Conservation (phyloP, 176 grass and related monocot species). For the Triticum turgidum region DNA sequence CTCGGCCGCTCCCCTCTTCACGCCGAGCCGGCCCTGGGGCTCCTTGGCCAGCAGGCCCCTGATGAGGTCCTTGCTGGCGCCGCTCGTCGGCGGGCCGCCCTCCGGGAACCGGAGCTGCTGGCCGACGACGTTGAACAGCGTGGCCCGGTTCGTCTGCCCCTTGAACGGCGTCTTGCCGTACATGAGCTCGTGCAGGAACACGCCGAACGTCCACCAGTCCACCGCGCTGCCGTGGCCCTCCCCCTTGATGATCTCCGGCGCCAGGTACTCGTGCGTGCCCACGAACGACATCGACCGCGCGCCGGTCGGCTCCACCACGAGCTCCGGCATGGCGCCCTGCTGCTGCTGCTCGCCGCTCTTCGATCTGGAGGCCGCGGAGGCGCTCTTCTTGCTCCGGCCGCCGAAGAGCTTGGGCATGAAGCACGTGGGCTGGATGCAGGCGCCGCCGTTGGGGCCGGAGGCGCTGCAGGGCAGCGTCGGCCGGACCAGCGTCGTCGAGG, state of each 20-base stretch:
- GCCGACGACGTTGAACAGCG: constrained; percentile 72
- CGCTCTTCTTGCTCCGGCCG: constrained; percentile 45
- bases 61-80: constrained; percentile 57
- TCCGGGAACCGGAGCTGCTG: constrained; percentile 73
- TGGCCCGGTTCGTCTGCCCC: constrained; percentile 63
- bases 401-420: constrained; percentile 68
- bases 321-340: constrained; percentile 38
- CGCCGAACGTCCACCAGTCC: constrained; percentile 77
- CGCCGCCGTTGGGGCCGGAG: constrained; percentile 25
- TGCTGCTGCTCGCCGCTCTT: not conserved
- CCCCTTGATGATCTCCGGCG: constrained; percentile 75
- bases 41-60: constrained; percentile 60
- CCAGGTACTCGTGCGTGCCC: constrained; percentile 67
- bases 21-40: constrained; percentile 56
- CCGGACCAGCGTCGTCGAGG: constrained; percentile 54
- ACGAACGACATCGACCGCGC: constrained; percentile 74
- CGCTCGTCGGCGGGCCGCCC: constrained; percentile 42
- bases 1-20: constrained; percentile 61
- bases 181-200: constrained; percentile 76
- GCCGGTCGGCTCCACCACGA: constrained; percentile 59
- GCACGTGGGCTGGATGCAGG: constrained; percentile 73
- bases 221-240: constrained; percentile 78
- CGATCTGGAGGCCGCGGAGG: not conserved
- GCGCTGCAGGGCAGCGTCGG: constrained; percentile 27
- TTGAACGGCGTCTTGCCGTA: constrained; percentile 77